Evolutionary conservation across 2,329 filamentous ascomycete species (phyloP).

Genomic region (Gnomoniopsis smithogilvyi): DNA sequence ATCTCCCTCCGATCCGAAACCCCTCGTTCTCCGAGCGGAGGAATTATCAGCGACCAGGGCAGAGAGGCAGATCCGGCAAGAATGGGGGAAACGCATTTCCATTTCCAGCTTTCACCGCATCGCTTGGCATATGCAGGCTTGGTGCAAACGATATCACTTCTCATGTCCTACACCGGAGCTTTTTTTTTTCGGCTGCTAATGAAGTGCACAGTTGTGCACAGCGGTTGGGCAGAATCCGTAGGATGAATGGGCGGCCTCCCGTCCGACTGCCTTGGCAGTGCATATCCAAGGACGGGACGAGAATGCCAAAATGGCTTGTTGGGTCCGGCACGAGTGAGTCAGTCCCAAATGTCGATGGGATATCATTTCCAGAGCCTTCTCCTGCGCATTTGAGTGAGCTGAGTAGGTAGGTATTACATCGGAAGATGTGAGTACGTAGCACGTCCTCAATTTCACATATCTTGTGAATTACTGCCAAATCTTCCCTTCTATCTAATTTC

Average conservation of each 20-base stretch:
- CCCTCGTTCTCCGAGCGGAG: neutral
- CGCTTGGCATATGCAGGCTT: neutral
- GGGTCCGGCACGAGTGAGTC: neutral
- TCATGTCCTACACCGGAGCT: neutral
- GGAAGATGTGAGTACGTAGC: neutral
- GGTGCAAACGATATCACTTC: neutral
- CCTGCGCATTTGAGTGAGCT: neutral
- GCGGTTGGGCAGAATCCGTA: neutral
- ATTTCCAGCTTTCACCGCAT: neutral
- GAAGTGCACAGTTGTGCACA: neutral
- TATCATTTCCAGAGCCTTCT: neutral
- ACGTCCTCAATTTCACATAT: slow-evolving; percentile 1
- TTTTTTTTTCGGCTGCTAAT: neutral
- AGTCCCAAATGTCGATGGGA: neutral
- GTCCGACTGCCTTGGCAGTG: neutral
- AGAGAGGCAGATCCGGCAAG: neutral
- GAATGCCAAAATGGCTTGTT: neutral
- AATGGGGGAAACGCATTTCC: neutral
- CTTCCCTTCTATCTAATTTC: slow-evolving; percentile 5
- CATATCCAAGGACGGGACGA: neutral
- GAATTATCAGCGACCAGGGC: neutral
- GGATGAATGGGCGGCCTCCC: neutral
- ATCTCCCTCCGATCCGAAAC: neutral
- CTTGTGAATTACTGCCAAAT: slow-evolving; percentile 10
- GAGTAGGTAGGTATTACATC: neutral